Evolutionary conservation across 2,329 filamentous ascomycete species (phyloP).

Genomic region (Zelopaecilomyces penicillatus): DNA sequence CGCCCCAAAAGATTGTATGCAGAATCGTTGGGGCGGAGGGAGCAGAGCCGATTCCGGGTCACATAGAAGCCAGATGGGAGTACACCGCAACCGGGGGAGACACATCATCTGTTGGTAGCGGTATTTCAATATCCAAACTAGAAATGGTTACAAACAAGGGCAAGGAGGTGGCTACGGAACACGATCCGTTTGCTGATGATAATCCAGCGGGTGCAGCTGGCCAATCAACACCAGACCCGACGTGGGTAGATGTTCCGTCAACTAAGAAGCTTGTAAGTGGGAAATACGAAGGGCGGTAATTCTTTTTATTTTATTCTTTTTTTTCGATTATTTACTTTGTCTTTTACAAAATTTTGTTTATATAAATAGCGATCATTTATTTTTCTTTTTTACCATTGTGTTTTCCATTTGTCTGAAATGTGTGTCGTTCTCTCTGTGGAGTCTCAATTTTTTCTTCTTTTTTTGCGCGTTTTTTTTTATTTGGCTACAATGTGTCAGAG

Average conservation of each 20-base stretch:
- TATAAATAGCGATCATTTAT: too few relatives aligned
- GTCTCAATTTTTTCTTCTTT: too few relatives aligned
- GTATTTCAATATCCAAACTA: conserved; percentile 55
- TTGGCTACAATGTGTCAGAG: too few relatives aligned
- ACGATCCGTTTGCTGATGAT: conserved; percentile 62
- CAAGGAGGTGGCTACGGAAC: conserved; percentile 37
- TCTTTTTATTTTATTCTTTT: neutral
- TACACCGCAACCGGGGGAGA: conserved; percentile 34
- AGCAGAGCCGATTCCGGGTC: conserved; percentile 61
- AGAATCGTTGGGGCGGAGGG: conserved; percentile 67
- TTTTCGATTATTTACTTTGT: conserved; percentile 1
- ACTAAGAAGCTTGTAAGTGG: conserved; percentile 64
- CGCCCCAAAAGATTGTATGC: conserved; percentile 71
- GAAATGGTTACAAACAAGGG: conserved; percentile 44
- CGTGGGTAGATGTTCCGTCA: conserved; percentile 60
- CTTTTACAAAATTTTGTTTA: neutral
- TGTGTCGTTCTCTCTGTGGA: too few relatives aligned
- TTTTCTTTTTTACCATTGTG: too few relatives aligned
- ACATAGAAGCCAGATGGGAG: conserved; percentile 80
- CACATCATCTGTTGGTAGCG: conserved; percentile 36
- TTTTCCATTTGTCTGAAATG: too few relatives aligned
- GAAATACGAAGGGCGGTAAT: conserved; percentile 55
- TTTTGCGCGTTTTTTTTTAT: too few relatives aligned
- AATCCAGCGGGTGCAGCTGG: conserved; percentile 11
- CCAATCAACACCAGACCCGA: conserved; percentile 19